Percentiles rank a stretch among this genome's conserved stretches.
Evolutionary conservation across 495 filamentous ascomycete genomes (phyloP).

Genomic region (Mytilinidion resinicola): DNA sequence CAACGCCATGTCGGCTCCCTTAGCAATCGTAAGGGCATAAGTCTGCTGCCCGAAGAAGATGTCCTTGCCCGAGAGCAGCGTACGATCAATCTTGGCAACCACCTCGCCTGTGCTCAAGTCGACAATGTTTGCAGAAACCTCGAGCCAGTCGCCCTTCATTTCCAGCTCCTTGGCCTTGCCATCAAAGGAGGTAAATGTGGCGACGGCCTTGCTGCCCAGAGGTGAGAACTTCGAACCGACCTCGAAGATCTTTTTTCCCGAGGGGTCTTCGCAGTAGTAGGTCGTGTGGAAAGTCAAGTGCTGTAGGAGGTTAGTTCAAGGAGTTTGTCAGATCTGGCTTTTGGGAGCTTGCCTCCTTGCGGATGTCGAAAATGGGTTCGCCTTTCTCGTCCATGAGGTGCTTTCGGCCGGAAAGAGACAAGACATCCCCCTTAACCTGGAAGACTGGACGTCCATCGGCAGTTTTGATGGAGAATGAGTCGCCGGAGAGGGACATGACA

Average conservation of each 20-base stretch:
- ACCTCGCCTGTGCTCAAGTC: slow-evolving; percentile 39
- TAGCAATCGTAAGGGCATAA: slow-evolving; percentile 54
- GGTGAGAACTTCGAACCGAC: slow-evolving; percentile 49
- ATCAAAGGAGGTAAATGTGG: slow-evolving; percentile 41
- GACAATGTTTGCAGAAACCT: slow-evolving; percentile 44
- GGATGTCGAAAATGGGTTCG: slow-evolving; percentile 47
- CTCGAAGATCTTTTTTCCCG: slow-evolving; percentile 42
- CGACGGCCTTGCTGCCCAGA: slow-evolving; percentile 42
- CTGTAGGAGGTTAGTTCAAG: too few species aligned
- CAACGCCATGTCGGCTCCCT: slow-evolving; percentile 53
- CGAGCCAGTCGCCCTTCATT: slow-evolving; percentile 48
- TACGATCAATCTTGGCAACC: slow-evolving; percentile 51
- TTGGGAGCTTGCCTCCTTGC: slow-evolving; percentile 36
- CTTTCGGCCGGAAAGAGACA: slow-evolving; percentile 42
- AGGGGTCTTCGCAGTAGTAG: slow-evolving; percentile 39
- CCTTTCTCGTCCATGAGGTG: slow-evolving; percentile 42
- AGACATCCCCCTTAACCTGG: slow-evolving; percentile 46
- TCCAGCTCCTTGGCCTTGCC: slow-evolving; percentile 36
- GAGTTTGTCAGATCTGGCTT: too few species aligned
- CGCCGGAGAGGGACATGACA: slow-evolving; percentile 47
- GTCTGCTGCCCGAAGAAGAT: slow-evolving; percentile 53
- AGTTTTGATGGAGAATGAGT: slow-evolving; percentile 51
- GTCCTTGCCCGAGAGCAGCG: slow-evolving; percentile 48
- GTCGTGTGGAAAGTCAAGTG: slow-evolving; percentile 46
- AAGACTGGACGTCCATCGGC: slow-evolving; percentile 43